These are phyloP conservation scores for Chytriomyces sp. DNA, from an alignment of 192 early-diverging fungal species.

Conservation along the genomic window DNA sequence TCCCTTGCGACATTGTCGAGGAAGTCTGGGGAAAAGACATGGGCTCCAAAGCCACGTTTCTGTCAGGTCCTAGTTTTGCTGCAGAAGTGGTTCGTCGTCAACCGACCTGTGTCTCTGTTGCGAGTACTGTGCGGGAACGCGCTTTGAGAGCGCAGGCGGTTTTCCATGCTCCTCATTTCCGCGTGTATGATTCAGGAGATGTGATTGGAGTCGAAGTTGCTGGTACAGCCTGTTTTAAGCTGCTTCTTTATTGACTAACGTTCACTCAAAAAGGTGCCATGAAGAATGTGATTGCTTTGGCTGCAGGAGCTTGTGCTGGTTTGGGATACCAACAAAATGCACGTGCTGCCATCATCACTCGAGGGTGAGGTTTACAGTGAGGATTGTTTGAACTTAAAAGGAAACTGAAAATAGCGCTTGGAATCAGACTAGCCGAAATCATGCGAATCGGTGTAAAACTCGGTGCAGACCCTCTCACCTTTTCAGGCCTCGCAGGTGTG, in stretches of 20 bases:
- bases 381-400: neutral
- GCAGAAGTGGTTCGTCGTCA: conserved; percentile 53
- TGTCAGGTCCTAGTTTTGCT: conserved; percentile 61
- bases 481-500: conserved; percentile 54
- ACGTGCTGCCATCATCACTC: conserved; percentile 57
- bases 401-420: neutral
- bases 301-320: conserved; percentile 53
- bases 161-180: conserved; percentile 59
- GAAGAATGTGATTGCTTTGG: conserved; percentile 62
- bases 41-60: conserved; percentile 41
- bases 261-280: conserved; percentile 41
- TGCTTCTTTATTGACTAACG: neutral
- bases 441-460: conserved; percentile 53
- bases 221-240: neutral
- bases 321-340: conserved; percentile 57
- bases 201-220: conserved; percentile 56
- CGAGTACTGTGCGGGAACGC: conserved; percentile 31
- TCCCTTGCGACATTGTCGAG: conserved; percentile 53
- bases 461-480: conserved; percentile 58
- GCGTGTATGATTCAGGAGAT: conserved; percentile 54
- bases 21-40: conserved; percentile 50
- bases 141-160: conserved; percentile 49
- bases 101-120: conserved; percentile 55
- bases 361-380: conserved; percentile 35
- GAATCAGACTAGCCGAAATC: conserved; percentile 47